Conservation (phyloP, 306 rosid genomes). For the Trichosanthes truncata region DNA sequence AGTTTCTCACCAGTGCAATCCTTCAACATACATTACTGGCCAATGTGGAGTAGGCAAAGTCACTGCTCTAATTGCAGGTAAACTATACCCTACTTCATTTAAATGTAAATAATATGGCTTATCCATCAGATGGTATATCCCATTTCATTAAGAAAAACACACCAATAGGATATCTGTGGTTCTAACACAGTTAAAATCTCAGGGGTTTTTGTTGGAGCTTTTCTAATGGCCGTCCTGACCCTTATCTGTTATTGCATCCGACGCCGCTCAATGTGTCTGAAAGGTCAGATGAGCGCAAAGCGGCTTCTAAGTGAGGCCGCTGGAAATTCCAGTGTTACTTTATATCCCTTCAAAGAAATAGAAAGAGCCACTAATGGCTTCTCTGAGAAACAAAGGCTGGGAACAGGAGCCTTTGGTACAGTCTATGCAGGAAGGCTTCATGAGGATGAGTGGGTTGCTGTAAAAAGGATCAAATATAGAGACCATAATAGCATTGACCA, state of each 20-base stretch:
- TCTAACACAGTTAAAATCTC: neutral
- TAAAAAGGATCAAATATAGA: constrained; percentile 69
- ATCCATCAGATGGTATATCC: no score
- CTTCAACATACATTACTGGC: constrained; percentile 32
- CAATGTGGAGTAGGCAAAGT: constrained; percentile 40
- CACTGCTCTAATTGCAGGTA: constrained; percentile 55
- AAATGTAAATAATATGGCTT: neutral
- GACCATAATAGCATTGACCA: constrained; percentile 77
- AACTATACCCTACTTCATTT: neutral
- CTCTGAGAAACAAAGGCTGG: constrained; percentile 65
- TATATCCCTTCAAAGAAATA: constrained; percentile 69
- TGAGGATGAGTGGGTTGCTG: constrained; percentile 73
- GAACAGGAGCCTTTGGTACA: constrained; percentile 92
- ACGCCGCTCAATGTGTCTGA: constrained; percentile 59
- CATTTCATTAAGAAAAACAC: neutral
- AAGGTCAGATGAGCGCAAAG: constrained; percentile 47
- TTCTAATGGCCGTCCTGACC: constrained; percentile 36
- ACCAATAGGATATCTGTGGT: neutral
- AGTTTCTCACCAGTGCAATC: constrained; percentile 24
- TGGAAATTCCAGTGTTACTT: constrained; percentile 63
- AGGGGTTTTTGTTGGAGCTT: constrained; percentile 51
- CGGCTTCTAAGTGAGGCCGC: constrained; percentile 72
- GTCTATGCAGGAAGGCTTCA: constrained; percentile 83
- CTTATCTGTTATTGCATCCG: constrained; percentile 40
- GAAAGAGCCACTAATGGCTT: constrained; percentile 69